Base-by-base conservation (phyloP, 1,284 basidiomycete genomes). In the Anthracocystis walkeri region DNA sequence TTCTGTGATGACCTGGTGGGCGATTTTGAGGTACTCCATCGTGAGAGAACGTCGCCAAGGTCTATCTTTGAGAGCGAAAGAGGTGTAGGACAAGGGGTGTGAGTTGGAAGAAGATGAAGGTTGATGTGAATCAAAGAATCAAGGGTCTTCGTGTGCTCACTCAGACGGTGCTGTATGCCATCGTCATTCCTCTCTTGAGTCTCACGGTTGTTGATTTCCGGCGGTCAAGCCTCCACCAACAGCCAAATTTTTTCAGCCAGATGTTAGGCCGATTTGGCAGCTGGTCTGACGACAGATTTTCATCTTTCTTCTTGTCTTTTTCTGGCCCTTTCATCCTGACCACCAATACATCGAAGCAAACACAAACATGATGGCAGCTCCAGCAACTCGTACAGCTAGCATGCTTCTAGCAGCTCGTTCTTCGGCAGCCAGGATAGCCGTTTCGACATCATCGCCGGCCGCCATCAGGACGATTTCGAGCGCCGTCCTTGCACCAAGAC, bases 1-100 rank as follows among this genome's bases (percentile, higher is more conserved):
- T 58, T 83, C 80, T 16, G 80, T 51, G 44, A 83, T 60, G 33
- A 83, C 77, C 16, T 63, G 75, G 60, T 83, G 82, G 49, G 71
- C 46, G 12, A 59, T 49, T 18, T 21, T 50, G 27, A 77, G 42
- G 53, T 65, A 73, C 20, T 69, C 74, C 74, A 77, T 72, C 44
- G n/a, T 68, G 25, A 7, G 21, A 12, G 7, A 8, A 33, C n/a
- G 31, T 18, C 10, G 29, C 8, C 29, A 8, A 14, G 12, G 2
- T 20, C 40, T 44, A 29, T 64, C 12, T 27, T n/a, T 4, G 38
- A 23, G 40, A 14, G 25, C 20, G 33, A 38, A 46, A 11, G 7
- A 6, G 45, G 12, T 8, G 14, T 10, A 16, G 42, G 46, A 55
- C 20, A 51, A 23, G 11, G n/a, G 20, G 10, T 50, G 44, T 57